These are phyloP conservation scores for Chenopodium formosanum DNA, from an alignment of 148 eudicot species.

Conservation along the genomic window DNA sequence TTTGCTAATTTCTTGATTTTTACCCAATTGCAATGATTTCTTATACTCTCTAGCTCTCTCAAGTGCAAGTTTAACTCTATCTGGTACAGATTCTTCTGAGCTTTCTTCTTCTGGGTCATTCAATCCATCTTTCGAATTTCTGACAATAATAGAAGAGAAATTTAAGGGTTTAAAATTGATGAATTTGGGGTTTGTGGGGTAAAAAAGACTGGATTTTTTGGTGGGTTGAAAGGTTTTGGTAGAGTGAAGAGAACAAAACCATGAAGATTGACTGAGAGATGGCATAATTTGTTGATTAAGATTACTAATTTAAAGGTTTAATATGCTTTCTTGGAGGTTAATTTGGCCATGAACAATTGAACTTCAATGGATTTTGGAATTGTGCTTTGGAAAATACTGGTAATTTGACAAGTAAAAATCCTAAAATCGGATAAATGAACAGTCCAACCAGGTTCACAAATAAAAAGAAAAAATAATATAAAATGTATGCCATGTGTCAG, in stretches of 20 bases:
- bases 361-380: background rate
- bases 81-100: constrained; percentile 17
- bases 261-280: constrained; percentile 39
- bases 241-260: constrained; percentile 33
- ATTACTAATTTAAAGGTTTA: background rate
- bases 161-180: constrained; percentile 34
- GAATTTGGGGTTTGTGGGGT: constrained; percentile 23
- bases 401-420: too few species aligned
- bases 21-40: constrained; percentile 28
- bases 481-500: too few species aligned
- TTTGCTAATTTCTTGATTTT: constrained; percentile 19
- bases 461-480: too few species aligned
- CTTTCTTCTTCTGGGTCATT: constrained; percentile 26
- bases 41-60: constrained; percentile 56
- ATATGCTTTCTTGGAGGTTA: background rate
- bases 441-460: too few species aligned
- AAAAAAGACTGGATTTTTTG: constrained; percentile 1
- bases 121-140: constrained; percentile 36
- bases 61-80: constrained; percentile 53
- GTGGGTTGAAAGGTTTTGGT: constrained; percentile 13
- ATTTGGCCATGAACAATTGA: background rate
- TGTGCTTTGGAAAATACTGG: background rate
- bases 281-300: constrained; percentile 32
- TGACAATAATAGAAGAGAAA: constrained; percentile 29
- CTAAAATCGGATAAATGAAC: too few species aligned